phyloP scores from a whole-genome alignment of 2,329 filamentous ascomycete genomes.

The Septoria petroselini region DNA sequence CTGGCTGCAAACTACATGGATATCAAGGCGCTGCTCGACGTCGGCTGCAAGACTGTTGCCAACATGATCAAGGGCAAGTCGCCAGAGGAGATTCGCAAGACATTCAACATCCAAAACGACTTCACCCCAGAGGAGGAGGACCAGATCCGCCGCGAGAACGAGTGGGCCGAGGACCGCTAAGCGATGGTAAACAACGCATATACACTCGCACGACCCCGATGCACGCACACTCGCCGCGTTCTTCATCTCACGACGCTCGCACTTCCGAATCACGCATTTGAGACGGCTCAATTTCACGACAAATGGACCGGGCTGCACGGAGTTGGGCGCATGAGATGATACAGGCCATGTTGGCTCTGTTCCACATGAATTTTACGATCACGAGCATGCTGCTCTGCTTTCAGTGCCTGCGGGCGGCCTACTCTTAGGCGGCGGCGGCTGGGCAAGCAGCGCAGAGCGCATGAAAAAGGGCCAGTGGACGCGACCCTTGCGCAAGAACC shows the following conservation, averaged over 20 bases:
- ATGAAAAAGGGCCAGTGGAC: not conserved
- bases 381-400: slow-evolving; percentile 7
- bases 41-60: slow-evolving; percentile 98
- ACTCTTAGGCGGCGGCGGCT: slow-evolving; percentile 6
- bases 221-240: not conserved
- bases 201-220: not conserved
- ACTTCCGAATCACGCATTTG: slow-evolving; percentile 7
- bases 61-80: slow-evolving; percentile 99
- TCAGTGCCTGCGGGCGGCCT: slow-evolving; percentile 9
- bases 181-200: slow-evolving; percentile 1
- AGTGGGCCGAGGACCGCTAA: slow-evolving; percentile 47
- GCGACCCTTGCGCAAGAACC: slow-evolving; percentile 2
- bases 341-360: slow-evolving; percentile 2
- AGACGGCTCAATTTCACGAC: slow-evolving; percentile 15
- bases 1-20: slow-evolving; percentile 97
- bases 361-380: slow-evolving; percentile 2
- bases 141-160: slow-evolving; percentile 66
- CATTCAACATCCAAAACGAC: slow-evolving; percentile 99
- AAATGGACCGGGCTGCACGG: slow-evolving; percentile 18
- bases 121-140: slow-evolving; percentile 99
- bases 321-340: slow-evolving; percentile 12
- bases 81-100: slow-evolving; percentile 98
- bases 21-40: slow-evolving; percentile 95
- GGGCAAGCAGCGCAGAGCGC: not conserved
- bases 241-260: not conserved